Evolutionary conservation across 352 stramenopile genomes (phyloP).

Genomic region (Pythium dissimile): DNA sequence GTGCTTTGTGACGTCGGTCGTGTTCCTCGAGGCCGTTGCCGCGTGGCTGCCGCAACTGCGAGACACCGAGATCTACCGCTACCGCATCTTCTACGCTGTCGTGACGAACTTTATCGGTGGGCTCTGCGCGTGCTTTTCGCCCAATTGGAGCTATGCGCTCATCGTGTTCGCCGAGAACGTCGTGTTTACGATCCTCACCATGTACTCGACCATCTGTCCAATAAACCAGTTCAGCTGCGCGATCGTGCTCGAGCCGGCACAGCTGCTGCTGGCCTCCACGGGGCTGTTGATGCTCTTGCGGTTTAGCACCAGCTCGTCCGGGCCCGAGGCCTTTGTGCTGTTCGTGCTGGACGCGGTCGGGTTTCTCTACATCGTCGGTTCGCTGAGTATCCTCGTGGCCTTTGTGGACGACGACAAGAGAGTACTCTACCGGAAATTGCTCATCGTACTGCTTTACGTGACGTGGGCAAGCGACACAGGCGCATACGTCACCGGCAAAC

Average conservation of each 20-base stretch:
- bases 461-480: constrained; percentile 89
- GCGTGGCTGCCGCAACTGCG: constrained; percentile 28
- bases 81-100: constrained; percentile 40
- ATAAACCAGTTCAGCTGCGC: constrained; percentile 53
- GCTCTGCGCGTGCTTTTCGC: constrained; percentile 45
- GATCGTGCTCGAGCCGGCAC: constrained; percentile 26
- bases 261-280: constrained; percentile 37
- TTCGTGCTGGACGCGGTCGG: constrained; percentile 52
- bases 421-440: constrained; percentile 49
- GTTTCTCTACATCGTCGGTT: constrained; percentile 61
- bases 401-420: constrained; percentile 61
- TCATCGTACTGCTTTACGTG: constrained; percentile 66
- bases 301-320: constrained; percentile 27
- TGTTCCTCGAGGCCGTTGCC: constrained; percentile 31
- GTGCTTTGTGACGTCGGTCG: constrained; percentile 25
- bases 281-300: constrained; percentile 44
- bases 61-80: constrained; percentile 50
- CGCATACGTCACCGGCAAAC: constrained; percentile 91
- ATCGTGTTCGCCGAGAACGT: constrained; percentile 41
- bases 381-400: constrained; percentile 44
- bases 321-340: constrained; percentile 32
- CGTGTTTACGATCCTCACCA: constrained; percentile 47
- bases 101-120: constrained; percentile 33
- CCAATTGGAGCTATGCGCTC: constrained; percentile 45
- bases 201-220: constrained; percentile 57